Evolutionary conservation across 1,139 yeast species (phyloP).

Genomic region (Zygosaccharomyces sapae): DNA sequence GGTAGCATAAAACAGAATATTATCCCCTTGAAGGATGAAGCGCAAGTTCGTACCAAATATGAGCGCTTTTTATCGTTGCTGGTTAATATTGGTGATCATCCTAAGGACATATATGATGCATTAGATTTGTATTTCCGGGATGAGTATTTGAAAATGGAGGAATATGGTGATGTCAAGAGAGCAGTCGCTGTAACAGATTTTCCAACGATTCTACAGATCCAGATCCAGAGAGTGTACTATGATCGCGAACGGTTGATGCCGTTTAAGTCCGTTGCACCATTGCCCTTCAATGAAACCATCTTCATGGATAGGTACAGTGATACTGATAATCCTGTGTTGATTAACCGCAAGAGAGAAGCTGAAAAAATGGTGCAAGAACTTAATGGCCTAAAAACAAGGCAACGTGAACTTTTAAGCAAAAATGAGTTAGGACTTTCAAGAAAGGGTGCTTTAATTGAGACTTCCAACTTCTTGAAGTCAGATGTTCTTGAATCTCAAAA

Average conservation of each 20-base stretch:
- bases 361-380: constrained; percentile 62
- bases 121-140: constrained; percentile 73
- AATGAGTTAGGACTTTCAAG: constrained; percentile 47
- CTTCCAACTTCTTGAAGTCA: constrained; percentile 53
- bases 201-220: constrained; percentile 84
- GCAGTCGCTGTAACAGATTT: constrained; percentile 64
- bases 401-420: constrained; percentile 41
- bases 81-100: constrained; percentile 83
- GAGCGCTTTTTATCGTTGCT: constrained; percentile 79
- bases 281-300: constrained; percentile 71
- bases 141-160: constrained; percentile 66
- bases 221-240: constrained; percentile 88
- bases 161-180: constrained; percentile 65
- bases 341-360: constrained; percentile 52
- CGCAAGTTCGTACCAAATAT: constrained; percentile 50
- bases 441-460: constrained; percentile 50
- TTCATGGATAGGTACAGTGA: constrained; percentile 87
- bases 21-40: constrained; percentile 37
- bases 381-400: constrained; percentile 42
- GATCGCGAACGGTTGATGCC: constrained; percentile 71
- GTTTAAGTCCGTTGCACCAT: constrained; percentile 75
- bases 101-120: constrained; percentile 85
- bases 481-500: constrained; percentile 38
- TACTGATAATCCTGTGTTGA: constrained; percentile 55
- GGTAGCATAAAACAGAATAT: constrained; percentile 64